Base-by-base conservation (phyloP, 1,139 yeast species). In the Saccharomyces hybrid region DNA sequence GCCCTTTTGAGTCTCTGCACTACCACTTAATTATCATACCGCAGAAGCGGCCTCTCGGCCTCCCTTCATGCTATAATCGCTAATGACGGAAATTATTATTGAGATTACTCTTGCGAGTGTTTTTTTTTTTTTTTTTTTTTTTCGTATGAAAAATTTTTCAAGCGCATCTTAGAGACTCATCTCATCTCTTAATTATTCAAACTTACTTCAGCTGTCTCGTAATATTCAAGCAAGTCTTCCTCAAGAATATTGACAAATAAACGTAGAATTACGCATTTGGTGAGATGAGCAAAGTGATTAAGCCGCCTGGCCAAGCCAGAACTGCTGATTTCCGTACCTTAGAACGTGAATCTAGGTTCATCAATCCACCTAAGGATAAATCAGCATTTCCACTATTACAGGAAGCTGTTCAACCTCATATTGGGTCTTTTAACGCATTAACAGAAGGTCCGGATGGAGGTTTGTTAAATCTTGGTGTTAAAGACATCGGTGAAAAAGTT, bases 381-480 rank as follows among this genome's bases (percentile, higher is more conserved):
- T 78, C 88, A 27, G 88, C 89, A 1, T 93, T 75, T 66, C 97
- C 97, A 6, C 74, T 90, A 51, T 78, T 95, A 48, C 80, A 81
- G 56, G 95, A 88, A 58, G 98, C 99, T 11, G 95, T 93, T 44
- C 82, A 83, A 56, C 99, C 99, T 11, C 99, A 93, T 70, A 80
- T 95, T 56, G 98, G 96, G 8, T 93, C 99, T 2, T 93, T 93
- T 78, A 86, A 93, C 76, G 98, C 97, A 13, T 78, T 93, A 56
- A 87, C 96, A 46, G 96, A 88, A 57, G 97, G 96, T 27, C 82
- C 84, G 29, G 82, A 78, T 52, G 95, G 93, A 38, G 97, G 97
- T 3, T 74, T 93, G 48, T 77, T 93, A 59, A 90, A 91, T 69
- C 74, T 86, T 53, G 98, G 88, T 1, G 96, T 87, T 49, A 78